phyloP scores from a whole-genome alignment of 176 grass and related monocot species.

The Canna indica region DNA sequence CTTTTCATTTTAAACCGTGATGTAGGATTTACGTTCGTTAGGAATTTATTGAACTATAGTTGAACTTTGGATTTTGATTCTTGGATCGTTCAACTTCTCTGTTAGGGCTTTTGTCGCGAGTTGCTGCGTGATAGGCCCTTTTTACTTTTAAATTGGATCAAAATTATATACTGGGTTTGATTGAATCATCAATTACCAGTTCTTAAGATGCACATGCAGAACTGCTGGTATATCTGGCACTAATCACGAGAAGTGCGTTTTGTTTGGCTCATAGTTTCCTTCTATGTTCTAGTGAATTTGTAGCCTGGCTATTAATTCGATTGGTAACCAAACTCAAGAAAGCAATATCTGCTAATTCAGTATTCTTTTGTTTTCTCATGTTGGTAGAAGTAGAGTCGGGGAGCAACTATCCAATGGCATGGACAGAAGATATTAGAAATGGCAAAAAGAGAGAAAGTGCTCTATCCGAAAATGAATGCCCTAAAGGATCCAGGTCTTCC shows the following conservation, averaged over 20 bases:
- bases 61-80: not conserved
- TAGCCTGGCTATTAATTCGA: not conserved
- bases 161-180: not conserved
- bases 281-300: not conserved
- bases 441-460: conserved; percentile 9
- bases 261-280: not conserved
- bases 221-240: not conserved
- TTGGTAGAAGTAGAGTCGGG: not conserved
- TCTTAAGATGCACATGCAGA: not conserved
- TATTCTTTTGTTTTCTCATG: not conserved
- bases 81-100: not conserved
- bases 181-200: not conserved
- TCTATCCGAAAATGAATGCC: conserved; percentile 1
- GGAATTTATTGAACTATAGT: not conserved
- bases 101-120: not conserved
- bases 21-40: not conserved
- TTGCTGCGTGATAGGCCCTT: not conserved
- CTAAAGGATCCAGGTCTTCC: conserved; percentile 3
- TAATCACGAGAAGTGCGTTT: not conserved
- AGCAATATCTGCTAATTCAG: too few relatives aligned
- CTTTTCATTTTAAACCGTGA: not conserved
- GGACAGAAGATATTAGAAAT: conserved; percentile 4
- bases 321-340: not conserved
- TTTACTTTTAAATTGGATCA: not conserved
- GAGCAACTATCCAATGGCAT: not conserved